These are phyloP conservation scores for Penicillium manginii DNA, from an alignment of 495 filamentous ascomycete genomes.

Conservation along the genomic window DNA sequence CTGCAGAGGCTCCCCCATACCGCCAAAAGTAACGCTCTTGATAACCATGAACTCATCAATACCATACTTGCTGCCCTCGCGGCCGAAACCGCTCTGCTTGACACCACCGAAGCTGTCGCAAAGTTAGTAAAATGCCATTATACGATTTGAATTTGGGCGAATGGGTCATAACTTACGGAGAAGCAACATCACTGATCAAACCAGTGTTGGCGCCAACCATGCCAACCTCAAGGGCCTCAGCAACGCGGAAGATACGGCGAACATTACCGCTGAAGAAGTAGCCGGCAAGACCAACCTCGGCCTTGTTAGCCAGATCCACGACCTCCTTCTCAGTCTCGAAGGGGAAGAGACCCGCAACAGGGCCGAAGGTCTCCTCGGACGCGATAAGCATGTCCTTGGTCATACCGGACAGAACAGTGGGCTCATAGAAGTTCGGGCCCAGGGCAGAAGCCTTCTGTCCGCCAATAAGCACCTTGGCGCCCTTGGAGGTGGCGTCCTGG, in stretches of 20 bases:
- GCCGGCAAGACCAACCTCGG: constrained; percentile 80
- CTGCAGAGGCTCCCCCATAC: constrained; percentile 64
- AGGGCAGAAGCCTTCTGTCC: constrained; percentile 67
- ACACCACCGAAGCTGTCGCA: constrained; percentile 78
- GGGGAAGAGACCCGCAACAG: constrained; percentile 79
- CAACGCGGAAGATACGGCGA: constrained; percentile 71
- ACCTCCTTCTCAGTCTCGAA: constrained; percentile 87
- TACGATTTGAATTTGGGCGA: too few species aligned
- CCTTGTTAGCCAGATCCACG: constrained; percentile 73
- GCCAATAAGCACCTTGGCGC: constrained; percentile 70
- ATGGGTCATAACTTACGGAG: constrained; percentile 53
- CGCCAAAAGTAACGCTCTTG: constrained; percentile 87
- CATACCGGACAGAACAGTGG: constrained; percentile 82
- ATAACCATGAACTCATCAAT: constrained; percentile 85
- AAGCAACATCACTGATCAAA: constrained; percentile 77
- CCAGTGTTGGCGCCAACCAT: constrained; percentile 92
- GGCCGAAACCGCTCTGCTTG: constrained; percentile 89
- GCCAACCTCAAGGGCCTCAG: constrained; percentile 84
- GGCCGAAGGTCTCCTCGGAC: constrained; percentile 85
- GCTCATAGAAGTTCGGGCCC: constrained; percentile 79
- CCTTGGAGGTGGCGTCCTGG: constrained; percentile 73
- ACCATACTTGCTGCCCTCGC: constrained; percentile 90
- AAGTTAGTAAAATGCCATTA: constrained; percentile 25
- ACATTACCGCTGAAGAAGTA: constrained; percentile 86
- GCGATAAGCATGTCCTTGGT: constrained; percentile 77